phyloP scores from a whole-genome alignment of 78 protist species.

The Monosiga brevicollis region DNA sequence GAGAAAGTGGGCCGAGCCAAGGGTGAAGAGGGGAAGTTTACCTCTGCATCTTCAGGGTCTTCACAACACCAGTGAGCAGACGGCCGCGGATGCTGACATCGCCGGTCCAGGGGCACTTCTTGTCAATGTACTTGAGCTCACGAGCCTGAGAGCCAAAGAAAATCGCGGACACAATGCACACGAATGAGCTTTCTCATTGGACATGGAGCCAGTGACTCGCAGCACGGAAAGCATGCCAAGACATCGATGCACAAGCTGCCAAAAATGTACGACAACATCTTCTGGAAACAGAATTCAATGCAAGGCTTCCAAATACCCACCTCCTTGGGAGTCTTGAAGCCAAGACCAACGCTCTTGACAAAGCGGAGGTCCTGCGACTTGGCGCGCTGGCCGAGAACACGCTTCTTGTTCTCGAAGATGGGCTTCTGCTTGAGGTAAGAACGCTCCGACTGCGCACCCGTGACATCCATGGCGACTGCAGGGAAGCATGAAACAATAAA shows the following conservation, averaged over 20 bases:
- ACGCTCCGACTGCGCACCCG: constrained; percentile 77
- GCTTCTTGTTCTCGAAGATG: constrained; percentile 53
- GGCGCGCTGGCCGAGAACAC: constrained; percentile 17
- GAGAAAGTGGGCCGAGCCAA: constrained; percentile 63
- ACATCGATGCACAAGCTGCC: background rate
- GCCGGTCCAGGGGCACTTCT: constrained; percentile 99
- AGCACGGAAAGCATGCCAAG: background rate
- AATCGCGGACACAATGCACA: too few species aligned
- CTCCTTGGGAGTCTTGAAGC: constrained; percentile 94
- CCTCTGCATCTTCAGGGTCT: constrained; percentile 62
- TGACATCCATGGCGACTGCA: too few species aligned
- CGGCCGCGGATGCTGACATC: constrained; percentile 97
- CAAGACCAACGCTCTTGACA: constrained; percentile 90
- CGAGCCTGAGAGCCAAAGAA: constrained; percentile 36
- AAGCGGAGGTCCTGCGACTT: constrained; percentile 51
- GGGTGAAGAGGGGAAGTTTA: constrained; percentile 51
- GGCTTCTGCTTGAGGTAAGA: constrained; percentile 93
- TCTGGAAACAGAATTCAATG: background rate
- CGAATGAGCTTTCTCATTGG: too few species aligned
- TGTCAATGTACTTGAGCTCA: constrained; percentile 94
- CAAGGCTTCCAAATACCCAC: constrained; percentile 6
- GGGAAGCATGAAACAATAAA: too few species aligned
- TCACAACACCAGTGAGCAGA: constrained; percentile 84
- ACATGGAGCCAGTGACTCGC: background rate
- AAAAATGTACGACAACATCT: too few species aligned